These are phyloP conservation scores for Geotrichum australiense DNA, from an alignment of 1,139 yeast genomes.

Conservation along the genomic window DNA sequence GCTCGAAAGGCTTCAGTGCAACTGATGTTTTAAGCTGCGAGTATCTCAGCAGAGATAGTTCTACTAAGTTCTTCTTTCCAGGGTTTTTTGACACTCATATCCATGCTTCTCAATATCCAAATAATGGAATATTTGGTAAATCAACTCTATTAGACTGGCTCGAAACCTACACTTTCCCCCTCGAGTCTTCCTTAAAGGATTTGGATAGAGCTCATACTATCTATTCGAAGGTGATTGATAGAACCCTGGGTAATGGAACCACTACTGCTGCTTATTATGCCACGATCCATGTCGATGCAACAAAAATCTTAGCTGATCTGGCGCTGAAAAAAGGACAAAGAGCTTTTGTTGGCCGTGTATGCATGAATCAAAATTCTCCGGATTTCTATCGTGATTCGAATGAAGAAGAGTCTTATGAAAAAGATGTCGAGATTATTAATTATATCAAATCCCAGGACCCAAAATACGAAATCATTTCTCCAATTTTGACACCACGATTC, in stretches of 20 bases:
- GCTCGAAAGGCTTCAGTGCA: slow-evolving; percentile 21
- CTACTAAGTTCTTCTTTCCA: slow-evolving; percentile 60
- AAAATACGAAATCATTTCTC: slow-evolving; percentile 44
- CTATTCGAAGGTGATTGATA: slow-evolving; percentile 55
- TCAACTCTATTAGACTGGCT: slow-evolving; percentile 86
- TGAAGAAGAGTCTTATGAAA: slow-evolving; percentile 48
- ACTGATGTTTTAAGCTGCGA: slow-evolving; percentile 20
- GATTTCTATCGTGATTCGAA: slow-evolving; percentile 57
- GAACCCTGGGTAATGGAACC: slow-evolving; percentile 73
- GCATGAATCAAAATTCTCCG: slow-evolving; percentile 75
- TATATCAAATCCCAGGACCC: slow-evolving; percentile 53
- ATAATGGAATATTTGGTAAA: slow-evolving; percentile 82
- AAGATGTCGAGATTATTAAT: slow-evolving; percentile 51
- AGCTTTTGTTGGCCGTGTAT: slow-evolving; percentile 89
- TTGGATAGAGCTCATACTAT: slow-evolving; percentile 49
- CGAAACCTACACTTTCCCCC: slow-evolving; percentile 75
- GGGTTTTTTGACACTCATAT: slow-evolving; percentile 95
- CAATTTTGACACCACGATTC: slow-evolving; percentile 87
- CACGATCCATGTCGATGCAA: slow-evolving; percentile 70
- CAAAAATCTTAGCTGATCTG: slow-evolving; percentile 68
- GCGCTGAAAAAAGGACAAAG: slow-evolving; percentile 68
- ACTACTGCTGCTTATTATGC: slow-evolving; percentile 91
- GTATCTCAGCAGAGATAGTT: slow-evolving; percentile 16
- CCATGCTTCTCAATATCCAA: slow-evolving; percentile 97
- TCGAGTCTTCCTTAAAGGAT: slow-evolving; percentile 58